Base-by-base conservation (phyloP, 768 basidiomycete species). In the Trametes punicea region DNA sequence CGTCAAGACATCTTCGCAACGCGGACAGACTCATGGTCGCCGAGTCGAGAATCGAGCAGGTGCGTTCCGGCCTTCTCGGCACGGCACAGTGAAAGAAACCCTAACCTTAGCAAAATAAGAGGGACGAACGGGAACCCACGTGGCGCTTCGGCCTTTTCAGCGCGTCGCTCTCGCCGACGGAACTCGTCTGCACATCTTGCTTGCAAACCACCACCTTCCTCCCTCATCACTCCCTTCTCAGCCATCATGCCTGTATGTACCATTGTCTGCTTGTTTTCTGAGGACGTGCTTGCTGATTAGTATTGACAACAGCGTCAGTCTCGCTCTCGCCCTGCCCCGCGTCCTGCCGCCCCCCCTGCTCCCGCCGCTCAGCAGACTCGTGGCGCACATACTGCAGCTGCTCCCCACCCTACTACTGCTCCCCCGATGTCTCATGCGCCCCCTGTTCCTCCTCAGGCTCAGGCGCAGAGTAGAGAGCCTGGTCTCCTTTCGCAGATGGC, bases 401-500 rank as follows among this genome's bases (percentile, higher is more conserved):
- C 78, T 60, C 74, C 79, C 4, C 65, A 68, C 27, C 63, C 71
- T 15, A 57, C 67, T 6, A 38, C 68, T 8, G 81, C 57, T 66
- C 81, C 44, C 59, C 69, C 50, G 72, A 75, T 59, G 70, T 75
- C 62, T 30, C 68, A 71, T 21, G 69, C 71, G 1, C 70, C 74
- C 8, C 69, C 74, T 0, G 68, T 65, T 0, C 69, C 72, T 7
- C 38, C 71, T 26, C 68, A 69, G 50, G 67, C 70, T 0, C 62
- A 72, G 11, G 56, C 64, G 11, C 60, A 70, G 25, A 70, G 79
- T 1, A 66, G 76, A 57, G 75, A 80, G 59, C 90, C 91, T 1
- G 90, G 91, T 13, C 76, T 93, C 79, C 52, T 93, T 16, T 78
- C 82, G 0, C 87, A 90, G 66, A 93, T 93, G 89, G 91, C 91